phyloP scores from a whole-genome alignment of 1,139 yeast species.

The Saccharomycopsis crataegensis region DNA sequence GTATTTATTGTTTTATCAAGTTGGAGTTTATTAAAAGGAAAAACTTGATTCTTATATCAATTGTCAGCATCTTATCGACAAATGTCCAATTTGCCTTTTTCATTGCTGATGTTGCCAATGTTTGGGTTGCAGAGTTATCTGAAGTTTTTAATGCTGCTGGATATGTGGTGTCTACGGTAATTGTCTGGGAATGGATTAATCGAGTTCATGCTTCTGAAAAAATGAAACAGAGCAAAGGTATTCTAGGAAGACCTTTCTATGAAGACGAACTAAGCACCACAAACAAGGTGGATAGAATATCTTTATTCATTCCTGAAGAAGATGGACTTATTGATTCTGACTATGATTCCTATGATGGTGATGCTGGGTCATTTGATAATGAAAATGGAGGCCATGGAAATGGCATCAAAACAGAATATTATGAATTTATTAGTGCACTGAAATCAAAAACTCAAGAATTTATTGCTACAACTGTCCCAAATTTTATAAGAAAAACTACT shows the following conservation, averaged over 20 bases:
- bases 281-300: slow-evolving; percentile 23
- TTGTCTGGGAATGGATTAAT: slow-evolving; percentile 89
- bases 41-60: slow-evolving; percentile 45
- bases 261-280: slow-evolving; percentile 54
- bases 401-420: slow-evolving; percentile 1
- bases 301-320: slow-evolving; percentile 21
- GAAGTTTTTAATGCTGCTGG: slow-evolving; percentile 67
- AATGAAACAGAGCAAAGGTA: slow-evolving; percentile 67
- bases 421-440: background rate
- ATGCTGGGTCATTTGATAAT: slow-evolving; percentile 14
- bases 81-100: slow-evolving; percentile 67
- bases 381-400: background rate
- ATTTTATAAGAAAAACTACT: slow-evolving; percentile 30
- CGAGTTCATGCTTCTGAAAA: slow-evolving; percentile 54
- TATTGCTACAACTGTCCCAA: slow-evolving; percentile 6
- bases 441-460: slow-evolving; percentile 1
- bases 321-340: slow-evolving; percentile 22
- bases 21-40: slow-evolving; percentile 48
- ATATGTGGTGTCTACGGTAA: slow-evolving; percentile 65
- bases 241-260: slow-evolving; percentile 70
- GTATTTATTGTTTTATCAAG: slow-evolving; percentile 51
- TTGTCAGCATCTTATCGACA: slow-evolving; percentile 51
- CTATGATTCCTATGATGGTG: slow-evolving; percentile 17
- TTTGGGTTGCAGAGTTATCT: slow-evolving; percentile 64
- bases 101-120: slow-evolving; percentile 67